These are phyloP conservation scores for Salix suchowensis DNA, from an alignment of 345 rosid genomes.

Conservation along the genomic window DNA sequence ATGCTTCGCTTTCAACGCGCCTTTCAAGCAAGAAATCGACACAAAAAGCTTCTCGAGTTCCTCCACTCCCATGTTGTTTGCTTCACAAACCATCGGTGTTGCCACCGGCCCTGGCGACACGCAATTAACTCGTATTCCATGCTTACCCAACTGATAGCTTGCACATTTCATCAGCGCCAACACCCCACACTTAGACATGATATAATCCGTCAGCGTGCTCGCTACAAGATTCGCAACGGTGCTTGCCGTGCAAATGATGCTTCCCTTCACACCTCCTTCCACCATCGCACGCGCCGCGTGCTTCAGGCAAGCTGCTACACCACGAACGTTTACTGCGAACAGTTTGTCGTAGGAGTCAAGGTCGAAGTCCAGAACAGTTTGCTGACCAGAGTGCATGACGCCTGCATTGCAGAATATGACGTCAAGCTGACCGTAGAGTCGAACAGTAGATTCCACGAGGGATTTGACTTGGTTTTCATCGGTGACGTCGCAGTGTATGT, in stretches of 20 bases:
- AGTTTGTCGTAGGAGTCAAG: conserved; percentile 10
- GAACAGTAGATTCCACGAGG: conserved; percentile 25
- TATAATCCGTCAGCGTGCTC: conserved; percentile 8
- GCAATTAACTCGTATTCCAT: conserved; percentile 44
- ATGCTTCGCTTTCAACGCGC: conserved; percentile 23
- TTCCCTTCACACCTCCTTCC: conserved; percentile 24
- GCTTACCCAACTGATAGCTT: conserved; percentile 36
- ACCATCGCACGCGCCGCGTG: conserved; percentile 40
- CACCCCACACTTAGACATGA: conserved; percentile 42
- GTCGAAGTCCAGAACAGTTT: conserved; percentile 28
- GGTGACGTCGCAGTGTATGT: conserved; percentile 31
- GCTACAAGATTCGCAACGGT: conserved; percentile 1
- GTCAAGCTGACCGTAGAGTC: conserved; percentile 3
- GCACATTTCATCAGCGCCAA: conserved; percentile 36
- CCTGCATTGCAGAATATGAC: conserved; percentile 47
- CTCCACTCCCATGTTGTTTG: conserved; percentile 3
- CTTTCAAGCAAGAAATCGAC: conserved; percentile 17
- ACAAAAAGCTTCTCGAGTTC: conserved; percentile 19
- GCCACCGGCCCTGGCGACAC: conserved; percentile 34
- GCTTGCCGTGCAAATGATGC: conserved; percentile 43
- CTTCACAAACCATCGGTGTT: conserved; percentile 17
- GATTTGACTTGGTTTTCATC: conserved; percentile 32
- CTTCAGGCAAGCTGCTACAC: conserved; percentile 27
- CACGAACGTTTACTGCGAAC: conserved; percentile 29
- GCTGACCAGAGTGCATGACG: not conserved